phyloP scores from a whole-genome alignment of 352 stramenopile genomes.

The Albugo candida region DNA sequence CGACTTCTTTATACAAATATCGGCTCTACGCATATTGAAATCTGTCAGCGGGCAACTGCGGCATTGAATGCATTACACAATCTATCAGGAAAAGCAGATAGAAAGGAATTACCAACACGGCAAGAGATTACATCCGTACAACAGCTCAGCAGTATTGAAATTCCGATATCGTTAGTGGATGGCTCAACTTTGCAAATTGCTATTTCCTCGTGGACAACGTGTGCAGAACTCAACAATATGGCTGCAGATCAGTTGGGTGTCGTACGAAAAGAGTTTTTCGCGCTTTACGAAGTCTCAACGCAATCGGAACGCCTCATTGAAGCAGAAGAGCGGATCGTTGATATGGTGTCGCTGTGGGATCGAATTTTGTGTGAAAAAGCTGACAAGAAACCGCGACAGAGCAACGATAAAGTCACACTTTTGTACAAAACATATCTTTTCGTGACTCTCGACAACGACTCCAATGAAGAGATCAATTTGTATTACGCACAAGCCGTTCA shows the following conservation, averaged over 20 bases:
- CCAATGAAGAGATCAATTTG: constrained; percentile 27
- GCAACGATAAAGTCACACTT: constrained; percentile 10
- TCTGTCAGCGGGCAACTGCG: constrained; percentile 22
- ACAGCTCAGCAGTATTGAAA: constrained; percentile 19
- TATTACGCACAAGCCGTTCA: constrained; percentile 58
- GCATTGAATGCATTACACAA: constrained; percentile 18
- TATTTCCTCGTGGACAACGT: constrained; percentile 44
- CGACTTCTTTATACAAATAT: constrained; percentile 27
- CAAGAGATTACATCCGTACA: constrained; percentile 33
- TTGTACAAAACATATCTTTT: constrained; percentile 60
- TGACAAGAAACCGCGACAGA: constrained; percentile 19
- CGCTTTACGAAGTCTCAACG: constrained; percentile 33
- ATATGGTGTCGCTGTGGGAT: constrained; percentile 58
- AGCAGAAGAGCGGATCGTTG: constrained; percentile 40
- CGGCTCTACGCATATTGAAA: constrained; percentile 8
- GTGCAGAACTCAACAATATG: constrained; percentile 18
- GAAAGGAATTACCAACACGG: constrained; percentile 37
- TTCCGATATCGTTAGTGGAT: constrained; percentile 30
- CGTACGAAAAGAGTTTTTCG: constrained; percentile 21
- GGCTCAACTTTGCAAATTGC: constrained; percentile 15
- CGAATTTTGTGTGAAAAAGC: constrained; percentile 23
- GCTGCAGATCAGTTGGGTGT: constrained; percentile 22
- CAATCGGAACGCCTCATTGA: constrained; percentile 30
- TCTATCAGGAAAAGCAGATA: constrained; percentile 19
- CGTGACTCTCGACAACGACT: constrained; percentile 37